Evolutionary conservation across 805 yeast species (phyloP), one percentile per base, ranked within the genome.

Genomic region (Candida sithepensis): DNA sequence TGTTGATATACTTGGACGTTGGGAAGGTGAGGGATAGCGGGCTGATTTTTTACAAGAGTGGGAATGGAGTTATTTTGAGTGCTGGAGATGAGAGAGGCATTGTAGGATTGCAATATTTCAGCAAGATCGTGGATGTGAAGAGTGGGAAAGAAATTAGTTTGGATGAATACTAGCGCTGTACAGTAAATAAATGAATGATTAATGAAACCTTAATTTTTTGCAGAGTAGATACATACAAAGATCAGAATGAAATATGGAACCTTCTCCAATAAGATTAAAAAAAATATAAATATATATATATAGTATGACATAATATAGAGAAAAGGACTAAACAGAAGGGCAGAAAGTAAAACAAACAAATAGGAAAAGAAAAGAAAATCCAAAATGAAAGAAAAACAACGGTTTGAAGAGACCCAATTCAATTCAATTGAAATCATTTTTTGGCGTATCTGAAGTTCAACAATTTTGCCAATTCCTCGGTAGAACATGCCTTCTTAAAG

Each of bases 41-140:
- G 1, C 67, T 83, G 19, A 55, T 57, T 49, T 78, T 94, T 46
- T 85, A 71, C 66, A 73, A 68, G 57, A 83, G 95, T 42, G 68
- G 75, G 14, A 94, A 94, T 60, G 81, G 85, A 9, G 98, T 90
- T 7, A 79, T 87, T 22, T 65, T 91, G 44, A 74, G 85, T 3
- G 69, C 77, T 5, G 92, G 95, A 1, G 73, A 80, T 59, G 66
- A 64, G 3, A 53, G 72, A 8, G 95, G 95, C 0, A 41, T 65
- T 2, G 66, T 88, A 2, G 62, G 73, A 0, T 57, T 63, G 6
- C 65, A 71, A 14, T 78, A 64, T 45, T 81, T 87, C 40, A 45
- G 30, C 12, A 57, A 58, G 38, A 54, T 66, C 7, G 53, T 61
- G 7, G 65, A 65, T 47, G 24, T 48, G 20, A 34, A 34, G 18